Conservation (phyloP, 169 alveolate species). For the Plasmodium berghei region DNA sequence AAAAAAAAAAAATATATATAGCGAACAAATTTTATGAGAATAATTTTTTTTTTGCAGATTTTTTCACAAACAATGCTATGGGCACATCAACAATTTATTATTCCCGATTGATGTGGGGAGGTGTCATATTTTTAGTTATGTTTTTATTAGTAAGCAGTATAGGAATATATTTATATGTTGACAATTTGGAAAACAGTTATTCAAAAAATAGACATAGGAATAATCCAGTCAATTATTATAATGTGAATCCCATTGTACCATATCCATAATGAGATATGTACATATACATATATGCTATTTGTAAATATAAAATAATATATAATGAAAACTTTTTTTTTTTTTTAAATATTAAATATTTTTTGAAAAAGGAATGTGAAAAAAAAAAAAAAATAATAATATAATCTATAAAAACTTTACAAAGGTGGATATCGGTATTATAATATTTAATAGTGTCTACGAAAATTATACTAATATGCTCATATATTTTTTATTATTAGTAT, state of each 20-base stretch:
- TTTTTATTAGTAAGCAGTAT: conserved; percentile 49
- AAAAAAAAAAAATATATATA: background rate
- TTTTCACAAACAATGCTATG: conserved; percentile 43
- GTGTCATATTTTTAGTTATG: conserved; percentile 44
- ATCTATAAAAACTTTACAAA: too few species aligned
- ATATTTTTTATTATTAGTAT: too few species aligned
- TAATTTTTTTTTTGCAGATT: conserved; percentile 9
- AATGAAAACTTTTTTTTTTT: too few species aligned
- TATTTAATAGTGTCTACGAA: too few species aligned
- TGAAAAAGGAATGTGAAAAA: too few species aligned
- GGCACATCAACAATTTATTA: conserved; percentile 69
- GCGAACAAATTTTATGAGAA: background rate
- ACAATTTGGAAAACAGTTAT: conserved; percentile 18
- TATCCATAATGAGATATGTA: background rate
- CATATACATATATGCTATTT: background rate
- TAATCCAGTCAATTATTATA: conserved; percentile 35
- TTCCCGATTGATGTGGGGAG: conserved; percentile 74
- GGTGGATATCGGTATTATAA: too few species aligned
- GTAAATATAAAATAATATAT: background rate
- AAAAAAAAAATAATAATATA: too few species aligned
- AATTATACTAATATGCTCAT: too few species aligned
- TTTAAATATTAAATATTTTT: too few species aligned
- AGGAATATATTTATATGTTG: conserved; percentile 53
- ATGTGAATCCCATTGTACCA: conserved; percentile 35
- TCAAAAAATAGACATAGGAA: conserved; percentile 8